Evolutionary conservation across 768 basidiomycete species (phyloP).

Genomic region (Boletus tomentosulus): DNA sequence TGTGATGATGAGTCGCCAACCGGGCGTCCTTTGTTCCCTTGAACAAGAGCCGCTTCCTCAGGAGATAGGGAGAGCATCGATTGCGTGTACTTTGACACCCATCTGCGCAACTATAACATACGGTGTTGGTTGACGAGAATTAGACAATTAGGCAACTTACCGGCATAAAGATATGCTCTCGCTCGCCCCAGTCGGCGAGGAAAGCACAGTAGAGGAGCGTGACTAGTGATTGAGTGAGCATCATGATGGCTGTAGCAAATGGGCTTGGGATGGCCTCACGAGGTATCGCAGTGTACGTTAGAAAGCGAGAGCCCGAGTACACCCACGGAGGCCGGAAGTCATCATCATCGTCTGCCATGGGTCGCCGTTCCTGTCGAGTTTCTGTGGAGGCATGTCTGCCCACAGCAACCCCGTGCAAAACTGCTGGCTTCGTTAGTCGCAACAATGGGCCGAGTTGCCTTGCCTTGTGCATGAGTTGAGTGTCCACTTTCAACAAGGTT

Average conservation of each 20-base stretch:
- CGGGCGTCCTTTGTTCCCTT: conserved; percentile 1
- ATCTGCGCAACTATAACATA: conserved; percentile 48
- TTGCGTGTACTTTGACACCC: conserved; percentile 46
- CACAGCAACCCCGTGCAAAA: neutral
- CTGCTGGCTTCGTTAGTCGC: conserved; percentile 3
- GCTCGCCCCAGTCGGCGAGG: conserved; percentile 64
- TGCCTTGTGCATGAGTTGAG: conserved; percentile 6
- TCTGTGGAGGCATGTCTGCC: conserved; percentile 15
- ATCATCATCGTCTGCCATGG: conserved; percentile 14
- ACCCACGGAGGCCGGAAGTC: conserved; percentile 64
- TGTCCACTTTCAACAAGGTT: neutral
- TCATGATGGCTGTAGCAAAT: neutral
- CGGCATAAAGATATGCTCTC: conserved; percentile 66
- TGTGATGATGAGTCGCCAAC: neutral
- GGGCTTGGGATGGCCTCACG: conserved; percentile 33
- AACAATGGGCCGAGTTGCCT: conserved; percentile 6
- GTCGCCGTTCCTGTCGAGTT: conserved; percentile 5
- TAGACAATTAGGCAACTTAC: conserved; percentile 36
- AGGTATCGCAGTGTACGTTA: conserved; percentile 55
- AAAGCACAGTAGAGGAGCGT: conserved; percentile 56
- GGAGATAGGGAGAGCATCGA: conserved; percentile 57
- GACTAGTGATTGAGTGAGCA: conserved; percentile 32
- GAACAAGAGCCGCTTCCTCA: conserved; percentile 40
- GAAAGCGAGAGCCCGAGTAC: conserved; percentile 46
- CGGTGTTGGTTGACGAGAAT: neutral